Evolutionary conservation across 1,139 yeast genomes (phyloP), one percentile per base, ranked within the genome.

Genomic region (Magnusiomyces magnusii): DNA sequence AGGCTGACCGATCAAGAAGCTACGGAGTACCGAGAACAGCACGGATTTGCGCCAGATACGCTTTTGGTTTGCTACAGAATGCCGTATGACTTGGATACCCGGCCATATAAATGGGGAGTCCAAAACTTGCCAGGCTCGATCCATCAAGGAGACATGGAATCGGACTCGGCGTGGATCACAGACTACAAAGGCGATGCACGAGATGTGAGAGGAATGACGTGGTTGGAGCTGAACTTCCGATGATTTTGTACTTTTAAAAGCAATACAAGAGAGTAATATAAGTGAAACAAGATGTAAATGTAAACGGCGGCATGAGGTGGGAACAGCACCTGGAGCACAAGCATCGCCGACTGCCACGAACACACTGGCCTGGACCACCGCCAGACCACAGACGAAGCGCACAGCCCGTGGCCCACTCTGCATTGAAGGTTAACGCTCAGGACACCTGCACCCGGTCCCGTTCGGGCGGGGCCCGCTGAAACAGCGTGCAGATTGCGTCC

Each of bases 11-110:
- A 47, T n/a, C 53, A 28, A n/a, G 49, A 31, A n/a, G 54, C 47
- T 5, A n/a, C 23, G 10, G 36, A 44, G 34, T 17, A 21, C 49
- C 13, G 57, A n/a, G 17, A n/a, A 10, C 2, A 17, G 13, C 39
- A 25, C 10, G 51, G 56, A 10, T 34, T 24, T 31, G 41, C 34
- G n/a, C 53, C 42, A 41, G 59, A 51, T 21, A 27, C 39, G 25
- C 13, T 34, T 31, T 19, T 44, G 53, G 52, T 60, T 2, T 55
- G 63, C 25, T 60, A 69, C 19, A 59, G 70, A 34, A 61, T 71
- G 66, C 67, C 73, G 13, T 71, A 62, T 57, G 73, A 71, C 56
- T 56, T 69, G 42, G 71, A 72, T 2, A 59, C 64, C n/a, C 53
- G 57, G n/a, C 55, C 49, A 10, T 69, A 69, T 57, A 41, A 47